Evolutionary conservation across 176 grass and related monocot genomes (phyloP).

Genomic region (sorghum (Sorghum bicolor)): DNA sequence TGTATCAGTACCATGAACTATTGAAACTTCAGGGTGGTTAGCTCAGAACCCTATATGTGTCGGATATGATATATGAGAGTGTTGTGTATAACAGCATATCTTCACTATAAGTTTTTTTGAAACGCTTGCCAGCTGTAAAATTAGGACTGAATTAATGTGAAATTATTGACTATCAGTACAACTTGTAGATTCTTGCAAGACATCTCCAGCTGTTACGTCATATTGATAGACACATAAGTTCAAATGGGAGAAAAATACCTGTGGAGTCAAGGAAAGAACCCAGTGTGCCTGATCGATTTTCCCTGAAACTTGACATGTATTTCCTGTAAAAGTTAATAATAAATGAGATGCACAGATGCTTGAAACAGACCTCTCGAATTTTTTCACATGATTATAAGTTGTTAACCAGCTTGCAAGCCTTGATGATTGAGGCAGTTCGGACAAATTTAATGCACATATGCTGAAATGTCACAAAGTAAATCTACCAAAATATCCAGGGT

Average conservation of each 20-base stretch:
- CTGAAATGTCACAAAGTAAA: neutral
- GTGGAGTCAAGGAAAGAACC: slow-evolving; percentile 69
- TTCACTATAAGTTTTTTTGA: neutral
- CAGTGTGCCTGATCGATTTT: slow-evolving; percentile 48
- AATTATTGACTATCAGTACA: neutral
- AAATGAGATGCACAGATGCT: neutral
- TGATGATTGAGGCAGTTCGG: neutral
- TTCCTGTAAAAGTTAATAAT: slow-evolving; percentile 49
- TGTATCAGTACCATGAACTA: slow-evolving; percentile 26
- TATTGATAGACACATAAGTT: neutral
- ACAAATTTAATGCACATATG: neutral
- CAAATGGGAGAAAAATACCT: slow-evolving; percentile 36
- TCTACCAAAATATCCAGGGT: neutral
- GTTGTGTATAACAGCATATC: neutral
- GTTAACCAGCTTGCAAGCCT: neutral
- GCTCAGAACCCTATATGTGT: neutral
- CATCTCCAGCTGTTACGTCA: neutral
- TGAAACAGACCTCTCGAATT: neutral
- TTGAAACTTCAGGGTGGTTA: neutral
- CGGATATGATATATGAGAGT: neutral
- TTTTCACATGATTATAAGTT: neutral
- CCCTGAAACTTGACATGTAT: slow-evolving; percentile 78
- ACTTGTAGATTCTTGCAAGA: neutral
- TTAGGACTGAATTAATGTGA: neutral
- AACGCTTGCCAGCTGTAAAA: neutral